Evolutionary conservation across 208 protist species (phyloP), one percentile per base, ranked within the genome.

Genomic region (Leishmania martiniquensis): DNA sequence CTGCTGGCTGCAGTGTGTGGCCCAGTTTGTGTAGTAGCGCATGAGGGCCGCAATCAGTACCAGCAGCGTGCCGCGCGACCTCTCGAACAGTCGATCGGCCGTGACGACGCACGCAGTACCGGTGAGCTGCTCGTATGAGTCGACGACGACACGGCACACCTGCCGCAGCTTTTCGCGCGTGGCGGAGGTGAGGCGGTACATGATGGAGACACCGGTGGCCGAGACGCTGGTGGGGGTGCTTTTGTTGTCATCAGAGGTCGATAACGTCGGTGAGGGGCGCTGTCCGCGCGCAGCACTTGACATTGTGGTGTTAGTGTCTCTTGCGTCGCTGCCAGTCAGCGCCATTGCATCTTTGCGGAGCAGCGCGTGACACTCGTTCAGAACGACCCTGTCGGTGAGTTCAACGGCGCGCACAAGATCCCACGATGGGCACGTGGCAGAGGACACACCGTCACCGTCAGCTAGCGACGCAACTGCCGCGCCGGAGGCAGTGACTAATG

Each of bases 1-100:
- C 44, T 80, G 77, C 67, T 87, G 89, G 4, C 83, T 72, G 37
- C 83, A 78, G 62, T 85, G 82, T 49, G 87, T 85, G 32, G 88
- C 72, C 89, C 90, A 96, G 73, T 92, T 93, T 20, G 93, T 84
- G 76, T 90, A 94, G 81, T 93, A 85, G 15, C 88, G 86, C 77
- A 96, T 79, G 32, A 96, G 80, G 6, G 83, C 85, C 12, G 91
- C 91, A 29, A 95, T 83, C 42, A 95, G 83, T 1, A 96, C 82
- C 5, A 96, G 82, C 67, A 89, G 83, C 37, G 77, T 60, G 12
- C 85, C 82, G 49, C 93, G 90, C 29, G 81, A 62, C 20, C 90
- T 84, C 39, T 81, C 73, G 59, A 85, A 59, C 7, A 96, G 76
- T 76, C 93, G 89, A 57, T 91, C 88, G 0, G 72, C 84, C 17